phyloP scores from a whole-genome alignment of 495 filamentous ascomycete genomes.

The Hypoxylon subgilvum region DNA sequence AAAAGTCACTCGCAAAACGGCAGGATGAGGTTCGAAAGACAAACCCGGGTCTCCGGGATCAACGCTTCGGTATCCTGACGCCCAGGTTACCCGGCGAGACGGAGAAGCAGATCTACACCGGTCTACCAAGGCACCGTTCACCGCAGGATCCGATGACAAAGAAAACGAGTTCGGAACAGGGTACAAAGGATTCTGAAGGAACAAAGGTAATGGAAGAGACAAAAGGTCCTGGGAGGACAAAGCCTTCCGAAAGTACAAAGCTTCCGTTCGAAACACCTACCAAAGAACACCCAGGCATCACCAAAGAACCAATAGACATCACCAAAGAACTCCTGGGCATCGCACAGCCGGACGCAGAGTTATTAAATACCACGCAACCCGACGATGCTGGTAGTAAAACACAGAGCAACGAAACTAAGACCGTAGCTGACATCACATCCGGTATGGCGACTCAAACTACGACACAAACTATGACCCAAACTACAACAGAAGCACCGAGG shows the following conservation, averaged over 20 bases:
- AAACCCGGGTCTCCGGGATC: constrained; percentile 19
- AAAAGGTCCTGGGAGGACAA: background rate
- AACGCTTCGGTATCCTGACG: constrained; percentile 36
- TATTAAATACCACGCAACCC: too few relatives aligned
- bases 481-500: background rate
- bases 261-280: constrained; percentile 4
- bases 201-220: background rate
- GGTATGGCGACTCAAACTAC: background rate
- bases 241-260: constrained; percentile 5
- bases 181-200: background rate
- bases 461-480: background rate
- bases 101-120: constrained; percentile 5
- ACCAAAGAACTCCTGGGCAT: background rate
- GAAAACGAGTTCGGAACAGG: constrained; percentile 4
- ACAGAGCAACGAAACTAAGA: too few relatives aligned
- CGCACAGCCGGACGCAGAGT: too few relatives aligned
- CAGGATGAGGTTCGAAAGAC: constrained; percentile 22
- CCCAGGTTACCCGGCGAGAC: constrained; percentile 15
- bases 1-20: constrained; percentile 20
- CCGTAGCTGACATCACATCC: background rate
- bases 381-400: too few relatives aligned
- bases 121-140: background rate
- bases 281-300: background rate
- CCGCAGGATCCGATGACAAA: constrained; percentile 1
- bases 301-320: background rate